Conservation (phyloP, 768 basidiomycete species). For the Saitozyma podzolica region DNA sequence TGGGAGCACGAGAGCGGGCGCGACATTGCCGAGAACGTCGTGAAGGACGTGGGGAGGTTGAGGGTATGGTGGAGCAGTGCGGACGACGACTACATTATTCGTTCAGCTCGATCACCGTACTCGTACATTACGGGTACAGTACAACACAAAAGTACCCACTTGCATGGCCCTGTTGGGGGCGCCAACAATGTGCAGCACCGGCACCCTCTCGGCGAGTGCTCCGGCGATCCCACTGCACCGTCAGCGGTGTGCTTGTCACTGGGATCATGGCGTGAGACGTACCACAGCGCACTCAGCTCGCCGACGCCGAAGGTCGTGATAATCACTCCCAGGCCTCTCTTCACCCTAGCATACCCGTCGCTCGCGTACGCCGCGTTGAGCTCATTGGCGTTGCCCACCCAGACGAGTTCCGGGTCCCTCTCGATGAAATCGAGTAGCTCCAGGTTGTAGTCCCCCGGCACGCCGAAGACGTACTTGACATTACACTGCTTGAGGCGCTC, state of each 20-base stretch:
- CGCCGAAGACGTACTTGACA: slow-evolving; percentile 55
- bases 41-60: slow-evolving; percentile 73
- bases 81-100: slow-evolving; percentile 3
- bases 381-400: slow-evolving; percentile 71
- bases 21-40: slow-evolving; percentile 74
- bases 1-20: slow-evolving; percentile 73
- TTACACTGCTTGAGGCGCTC: slow-evolving; percentile 48
- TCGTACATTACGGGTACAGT: neutral
- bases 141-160: slow-evolving; percentile 45
- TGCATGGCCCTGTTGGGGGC: slow-evolving; percentile 74
- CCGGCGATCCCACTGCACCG: slow-evolving; percentile 62
- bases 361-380: slow-evolving; percentile 70
- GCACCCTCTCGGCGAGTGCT: slow-evolving; percentile 71
- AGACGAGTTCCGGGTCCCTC: slow-evolving; percentile 71
- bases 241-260: slow-evolving; percentile 81
- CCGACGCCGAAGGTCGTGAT: slow-evolving; percentile 86
- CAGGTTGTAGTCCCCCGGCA: slow-evolving; percentile 40
- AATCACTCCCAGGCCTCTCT: slow-evolving; percentile 58
- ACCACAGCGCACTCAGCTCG: slow-evolving; percentile 73
- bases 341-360: slow-evolving; percentile 88
- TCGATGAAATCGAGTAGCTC: slow-evolving; percentile 69
- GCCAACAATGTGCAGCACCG: slow-evolving; percentile 83
- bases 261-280: slow-evolving; percentile 2
- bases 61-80: slow-evolving; percentile 79
- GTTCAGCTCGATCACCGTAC: neutral